phyloP scores from a whole-genome alignment of 2,329 filamentous ascomycete genomes.

The Trichoderma brevicompactum region DNA sequence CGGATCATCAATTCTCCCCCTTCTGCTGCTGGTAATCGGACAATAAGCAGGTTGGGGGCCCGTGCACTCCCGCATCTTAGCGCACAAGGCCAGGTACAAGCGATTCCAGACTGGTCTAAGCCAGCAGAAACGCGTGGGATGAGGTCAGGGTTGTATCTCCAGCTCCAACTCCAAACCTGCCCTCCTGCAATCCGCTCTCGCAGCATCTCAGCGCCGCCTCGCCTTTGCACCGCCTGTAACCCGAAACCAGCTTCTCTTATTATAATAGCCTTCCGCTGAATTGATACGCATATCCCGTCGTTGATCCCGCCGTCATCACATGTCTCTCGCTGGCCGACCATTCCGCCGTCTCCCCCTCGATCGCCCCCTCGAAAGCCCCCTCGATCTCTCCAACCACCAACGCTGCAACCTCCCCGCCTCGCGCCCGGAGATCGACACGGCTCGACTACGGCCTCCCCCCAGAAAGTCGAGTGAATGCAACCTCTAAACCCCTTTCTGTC shows the following conservation, averaged over 20 bases:
- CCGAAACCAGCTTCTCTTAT: not conserved
- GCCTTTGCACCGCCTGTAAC: not conserved
- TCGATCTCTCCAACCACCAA: not conserved
- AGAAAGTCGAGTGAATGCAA: conserved; percentile 70
- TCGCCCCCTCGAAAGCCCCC: conserved; percentile 5
- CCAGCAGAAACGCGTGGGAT: conserved; percentile 28
- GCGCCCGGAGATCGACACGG: conserved; percentile 36
- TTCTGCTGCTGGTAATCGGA: conserved; percentile 8
- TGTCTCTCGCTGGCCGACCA: conserved; percentile 30
- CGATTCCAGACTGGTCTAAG: conserved; percentile 24
- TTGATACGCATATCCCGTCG: not conserved
- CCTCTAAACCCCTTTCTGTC: conserved; percentile 98
- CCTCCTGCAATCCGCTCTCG: not conserved
- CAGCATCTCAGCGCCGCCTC: not conserved
- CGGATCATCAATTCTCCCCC: not conserved
- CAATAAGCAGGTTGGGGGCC: conserved; percentile 1
- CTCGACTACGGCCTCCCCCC: conserved; percentile 33
- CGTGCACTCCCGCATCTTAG: conserved; percentile 29
- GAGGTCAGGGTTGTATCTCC: conserved; percentile 23
- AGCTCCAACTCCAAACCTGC: not conserved
- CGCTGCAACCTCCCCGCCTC: conserved; percentile 23
- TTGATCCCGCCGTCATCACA: conserved; percentile 18
- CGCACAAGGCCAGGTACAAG: conserved; percentile 28
- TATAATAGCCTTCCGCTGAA: not conserved
- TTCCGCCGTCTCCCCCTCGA: conserved; percentile 23